These are phyloP conservation scores for Gaeumannomyces sp. DNA, from an alignment of 2,329 filamentous ascomycete genomes.

Conservation along the genomic window DNA sequence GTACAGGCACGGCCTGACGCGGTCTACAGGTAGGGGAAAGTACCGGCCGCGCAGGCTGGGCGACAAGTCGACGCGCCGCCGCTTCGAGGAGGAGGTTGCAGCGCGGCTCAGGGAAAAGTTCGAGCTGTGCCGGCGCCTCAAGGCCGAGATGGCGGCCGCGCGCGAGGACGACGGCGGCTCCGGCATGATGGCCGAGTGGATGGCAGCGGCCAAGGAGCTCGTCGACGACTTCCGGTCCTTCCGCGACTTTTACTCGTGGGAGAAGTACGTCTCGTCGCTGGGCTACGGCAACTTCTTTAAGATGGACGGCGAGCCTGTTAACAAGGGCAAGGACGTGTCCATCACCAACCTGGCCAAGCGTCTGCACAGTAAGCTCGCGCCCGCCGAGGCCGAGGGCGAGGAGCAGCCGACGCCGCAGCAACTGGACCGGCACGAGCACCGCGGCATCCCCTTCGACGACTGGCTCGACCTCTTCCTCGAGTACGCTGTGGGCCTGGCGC, in stretches of 20 bases:
- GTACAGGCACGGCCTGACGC: conserved; percentile 9
- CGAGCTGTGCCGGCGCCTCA: conserved; percentile 36
- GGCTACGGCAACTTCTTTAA: conserved; percentile 33
- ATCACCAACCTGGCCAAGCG: conserved; percentile 40
- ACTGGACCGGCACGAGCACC: conserved; percentile 33
- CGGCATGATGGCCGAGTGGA: conserved; percentile 46
- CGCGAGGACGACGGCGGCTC: conserved; percentile 26
- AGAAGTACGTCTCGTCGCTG: conserved; percentile 56
- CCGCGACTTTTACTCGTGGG: conserved; percentile 60
- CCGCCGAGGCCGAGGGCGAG: conserved; percentile 25
- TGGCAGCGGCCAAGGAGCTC: conserved; percentile 52
- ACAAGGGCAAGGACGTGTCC: conserved; percentile 12
- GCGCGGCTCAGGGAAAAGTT: conserved; percentile 30
- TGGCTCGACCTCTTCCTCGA: conserved; percentile 92
- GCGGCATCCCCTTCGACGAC: conserved; percentile 71
- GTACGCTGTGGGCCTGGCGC: conserved; percentile 72
- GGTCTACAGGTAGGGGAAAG: conserved; percentile 1
- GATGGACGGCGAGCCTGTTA: conserved; percentile 25
- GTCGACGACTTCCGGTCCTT: conserved; percentile 58
- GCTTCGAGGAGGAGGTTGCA: conserved; percentile 23
- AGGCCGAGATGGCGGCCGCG: conserved; percentile 28
- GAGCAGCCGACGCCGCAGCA: conserved; percentile 20
- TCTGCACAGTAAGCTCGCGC: conserved; percentile 40
- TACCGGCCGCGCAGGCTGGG: conserved; percentile 15
- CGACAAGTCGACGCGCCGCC: conserved; percentile 19